Evolutionary conservation across 2,329 filamentous ascomycete genomes (phyloP).

Genomic region (Microdochium bolleyi): DNA sequence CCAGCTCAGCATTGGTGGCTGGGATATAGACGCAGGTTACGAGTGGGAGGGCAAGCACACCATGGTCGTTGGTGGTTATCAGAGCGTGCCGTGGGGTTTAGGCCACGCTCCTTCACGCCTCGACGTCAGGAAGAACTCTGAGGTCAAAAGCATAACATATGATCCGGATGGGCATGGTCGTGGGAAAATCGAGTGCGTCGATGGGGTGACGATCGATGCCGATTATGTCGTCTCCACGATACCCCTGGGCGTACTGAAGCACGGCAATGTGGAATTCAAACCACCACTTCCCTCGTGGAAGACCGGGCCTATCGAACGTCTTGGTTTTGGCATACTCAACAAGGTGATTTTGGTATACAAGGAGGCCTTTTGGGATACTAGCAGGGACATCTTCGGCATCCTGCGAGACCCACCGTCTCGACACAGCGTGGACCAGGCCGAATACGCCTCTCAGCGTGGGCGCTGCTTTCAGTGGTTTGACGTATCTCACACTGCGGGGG

Average conservation of each 20-base stretch:
- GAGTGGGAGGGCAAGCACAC: constrained; percentile 95
- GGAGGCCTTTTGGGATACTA: constrained; percentile 81
- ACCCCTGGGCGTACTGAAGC: constrained; percentile 84
- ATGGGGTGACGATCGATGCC: constrained; percentile 71
- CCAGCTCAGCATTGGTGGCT: constrained; percentile 78
- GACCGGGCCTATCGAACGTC: constrained; percentile 64
- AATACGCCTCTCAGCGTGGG: constrained; percentile 74
- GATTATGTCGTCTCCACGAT: constrained; percentile 88
- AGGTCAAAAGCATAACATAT: constrained; percentile 64
- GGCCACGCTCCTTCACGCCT: constrained; percentile 69
- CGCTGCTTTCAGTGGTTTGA: constrained; percentile 99
- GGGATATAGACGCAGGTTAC: constrained; percentile 97
- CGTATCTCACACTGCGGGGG: constrained; percentile 78
- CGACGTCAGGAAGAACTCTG: constrained; percentile 65
- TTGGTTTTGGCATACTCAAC: constrained; percentile 91
- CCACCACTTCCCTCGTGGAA: constrained; percentile 89
- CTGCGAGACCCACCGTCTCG: constrained; percentile 64
- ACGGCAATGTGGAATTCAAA: constrained; percentile 75
- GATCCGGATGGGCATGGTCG: constrained; percentile 42
- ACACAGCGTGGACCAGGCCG: constrained; percentile 66
- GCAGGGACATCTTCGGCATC: constrained; percentile 89
- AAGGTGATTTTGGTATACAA: constrained; percentile 91
- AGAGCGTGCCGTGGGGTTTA: constrained; percentile 82
- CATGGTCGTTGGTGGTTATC: constrained; percentile 89
- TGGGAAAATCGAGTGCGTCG: constrained; percentile 63